Evolutionary conservation across 345 rosid genomes (phyloP).

Genomic region (Syzygium grande): DNA sequence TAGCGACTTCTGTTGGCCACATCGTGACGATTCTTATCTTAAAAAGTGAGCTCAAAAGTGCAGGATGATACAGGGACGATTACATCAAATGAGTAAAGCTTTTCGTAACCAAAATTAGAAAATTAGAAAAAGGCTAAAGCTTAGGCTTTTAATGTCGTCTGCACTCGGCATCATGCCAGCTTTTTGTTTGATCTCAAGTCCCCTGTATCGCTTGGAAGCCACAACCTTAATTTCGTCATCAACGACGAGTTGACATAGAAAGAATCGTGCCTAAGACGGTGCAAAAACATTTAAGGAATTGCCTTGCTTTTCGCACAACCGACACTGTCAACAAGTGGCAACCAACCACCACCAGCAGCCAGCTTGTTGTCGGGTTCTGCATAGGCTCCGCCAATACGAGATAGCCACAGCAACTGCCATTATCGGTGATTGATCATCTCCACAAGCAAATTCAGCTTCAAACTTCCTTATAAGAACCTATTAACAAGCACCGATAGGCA

Average conservation of each 20-base stretch:
- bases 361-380: background rate
- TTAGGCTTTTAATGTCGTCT: background rate
- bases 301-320: background rate
- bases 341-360: background rate
- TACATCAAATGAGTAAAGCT: background rate
- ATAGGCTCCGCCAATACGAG: background rate
- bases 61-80: background rate
- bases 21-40: background rate
- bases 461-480: background rate
- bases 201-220: background rate
- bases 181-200: background rate
- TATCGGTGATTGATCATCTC: background rate
- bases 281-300: background rate
- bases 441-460: background rate
- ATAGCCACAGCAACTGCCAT: background rate
- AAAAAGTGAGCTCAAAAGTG: background rate
- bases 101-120: background rate
- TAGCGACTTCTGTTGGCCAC: background rate
- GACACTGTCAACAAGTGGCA: background rate
- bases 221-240: background rate
- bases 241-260: background rate
- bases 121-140: background rate
- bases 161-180: background rate
- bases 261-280: background rate
- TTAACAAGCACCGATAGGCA: background rate